Evolutionary conservation across 2,329 filamentous ascomycete species (phyloP).

Genomic region (Bipolaris victoriae): DNA sequence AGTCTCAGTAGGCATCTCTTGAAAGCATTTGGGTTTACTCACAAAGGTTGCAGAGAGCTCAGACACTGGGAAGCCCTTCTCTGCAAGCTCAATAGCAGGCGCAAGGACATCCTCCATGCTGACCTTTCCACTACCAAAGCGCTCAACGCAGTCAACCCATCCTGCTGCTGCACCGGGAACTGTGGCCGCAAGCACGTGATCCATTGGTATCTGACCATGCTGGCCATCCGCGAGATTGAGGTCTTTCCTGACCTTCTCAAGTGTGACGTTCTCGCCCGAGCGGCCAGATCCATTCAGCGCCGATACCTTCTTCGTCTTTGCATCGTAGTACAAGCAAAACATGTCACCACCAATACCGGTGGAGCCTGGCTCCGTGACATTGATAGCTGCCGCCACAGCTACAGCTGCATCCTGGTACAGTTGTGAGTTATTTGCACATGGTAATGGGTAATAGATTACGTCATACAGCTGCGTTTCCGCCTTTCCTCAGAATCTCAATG

Average conservation of each 20-base stretch:
- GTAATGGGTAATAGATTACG: slow-evolving; percentile 45
- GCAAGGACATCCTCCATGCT: slow-evolving; percentile 76
- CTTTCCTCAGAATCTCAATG: slow-evolving; percentile 79
- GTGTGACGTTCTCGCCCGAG: slow-evolving; percentile 69
- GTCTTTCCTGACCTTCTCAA: slow-evolving; percentile 72
- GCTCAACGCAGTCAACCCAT: slow-evolving; percentile 87
- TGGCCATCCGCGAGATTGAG: slow-evolving; percentile 68
- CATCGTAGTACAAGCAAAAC: slow-evolving; percentile 93
- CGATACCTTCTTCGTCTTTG: slow-evolving; percentile 78
- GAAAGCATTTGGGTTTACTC: slow-evolving; percentile 44
- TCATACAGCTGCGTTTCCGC: slow-evolving; percentile 87
- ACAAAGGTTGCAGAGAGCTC: slow-evolving; percentile 75
- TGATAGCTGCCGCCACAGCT: slow-evolving; percentile 88
- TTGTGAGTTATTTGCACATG: slow-evolving; percentile 4
- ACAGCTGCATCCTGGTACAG: slow-evolving; percentile 83
- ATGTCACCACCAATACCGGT: slow-evolving; percentile 97
- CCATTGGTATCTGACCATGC: slow-evolving; percentile 69
- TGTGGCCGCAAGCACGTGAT: slow-evolving; percentile 80
- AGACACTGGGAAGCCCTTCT: slow-evolving; percentile 88
- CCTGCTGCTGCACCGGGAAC: slow-evolving; percentile 90
- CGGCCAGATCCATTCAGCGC: slow-evolving; percentile 95
- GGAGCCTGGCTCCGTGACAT: slow-evolving; percentile 89
- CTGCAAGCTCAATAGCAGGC: slow-evolving; percentile 84
- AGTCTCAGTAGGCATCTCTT: slow-evolving; percentile 11
- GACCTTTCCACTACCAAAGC: slow-evolving; percentile 87